These are phyloP conservation scores for Eimeria mitis DNA, from an alignment of 169 alveolate genomes.

Conservation along the genomic window DNA sequence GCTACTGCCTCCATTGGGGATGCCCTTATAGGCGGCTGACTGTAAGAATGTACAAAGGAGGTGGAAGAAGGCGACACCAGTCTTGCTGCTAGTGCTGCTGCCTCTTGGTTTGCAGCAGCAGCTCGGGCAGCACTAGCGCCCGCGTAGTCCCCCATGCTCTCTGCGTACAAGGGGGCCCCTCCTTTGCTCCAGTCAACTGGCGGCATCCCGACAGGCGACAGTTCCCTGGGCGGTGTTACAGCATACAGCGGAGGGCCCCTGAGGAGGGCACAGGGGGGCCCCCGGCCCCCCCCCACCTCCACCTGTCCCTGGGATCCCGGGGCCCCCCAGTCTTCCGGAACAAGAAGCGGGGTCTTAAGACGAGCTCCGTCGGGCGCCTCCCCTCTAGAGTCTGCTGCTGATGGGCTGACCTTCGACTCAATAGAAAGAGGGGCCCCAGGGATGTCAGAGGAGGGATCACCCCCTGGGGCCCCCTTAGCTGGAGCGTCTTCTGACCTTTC, in stretches of 20 bases:
- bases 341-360: conserved; percentile 24
- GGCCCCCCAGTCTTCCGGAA: conserved; percentile 30
- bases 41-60: conserved; percentile 1
- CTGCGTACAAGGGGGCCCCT: conserved; percentile 19
- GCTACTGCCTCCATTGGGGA: conserved; percentile 48
- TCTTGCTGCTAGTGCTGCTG: conserved; percentile 38
- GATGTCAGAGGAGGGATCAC: neutral
- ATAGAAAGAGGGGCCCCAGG: conserved; percentile 6
- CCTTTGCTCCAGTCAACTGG: conserved; percentile 20
- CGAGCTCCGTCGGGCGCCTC: conserved; percentile 22
- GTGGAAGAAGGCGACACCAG: conserved; percentile 3
- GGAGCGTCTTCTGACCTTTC: conserved; percentile 1
- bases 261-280: neutral
- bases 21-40: conserved; percentile 27
- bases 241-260: conserved; percentile 28
- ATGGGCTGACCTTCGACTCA: conserved; percentile 64
- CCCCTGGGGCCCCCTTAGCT: conserved; percentile 29
- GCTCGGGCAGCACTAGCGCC: neutral
- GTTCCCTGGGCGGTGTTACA: conserved; percentile 39
- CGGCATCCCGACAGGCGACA: conserved; percentile 30
- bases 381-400: conserved; percentile 22
- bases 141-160: neutral
- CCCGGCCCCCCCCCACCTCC: conserved; percentile 14
- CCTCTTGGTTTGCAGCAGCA: neutral
- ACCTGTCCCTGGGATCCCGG: neutral